Evolutionary conservation across 116 monocot genomes (phyloP).

Genomic region (Posidonia oceanica): DNA sequence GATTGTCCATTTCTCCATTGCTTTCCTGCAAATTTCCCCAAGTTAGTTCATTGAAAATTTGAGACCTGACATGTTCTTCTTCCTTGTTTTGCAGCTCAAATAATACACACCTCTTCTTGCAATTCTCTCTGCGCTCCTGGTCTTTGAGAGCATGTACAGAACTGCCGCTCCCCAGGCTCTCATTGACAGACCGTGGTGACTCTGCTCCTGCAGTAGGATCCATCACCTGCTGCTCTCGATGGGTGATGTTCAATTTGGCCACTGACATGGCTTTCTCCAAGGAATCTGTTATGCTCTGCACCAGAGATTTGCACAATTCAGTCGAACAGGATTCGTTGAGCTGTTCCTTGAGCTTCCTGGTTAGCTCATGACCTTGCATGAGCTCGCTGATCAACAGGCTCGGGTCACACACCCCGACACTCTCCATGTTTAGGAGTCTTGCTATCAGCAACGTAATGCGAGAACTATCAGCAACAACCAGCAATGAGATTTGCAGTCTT

Average conservation of each 20-base stretch:
- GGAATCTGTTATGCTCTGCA: conserved; percentile 12
- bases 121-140: conserved; percentile 22
- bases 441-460: no score
- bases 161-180: conserved; percentile 20
- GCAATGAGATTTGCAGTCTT: not conserved
- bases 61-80: not conserved
- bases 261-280: conserved; percentile 15
- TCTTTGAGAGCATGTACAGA: conserved; percentile 6
- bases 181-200: conserved; percentile 33
- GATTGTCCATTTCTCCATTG: conserved; percentile 27
- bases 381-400: conserved; percentile 19
- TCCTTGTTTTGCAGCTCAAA: not conserved
- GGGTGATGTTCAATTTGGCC: conserved; percentile 5
- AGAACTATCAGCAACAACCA: no score
- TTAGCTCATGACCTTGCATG: conserved; percentile 22
- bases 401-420: not conserved
- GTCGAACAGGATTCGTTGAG: conserved; percentile 8
- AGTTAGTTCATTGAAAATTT: not conserved
- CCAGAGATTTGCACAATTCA: conserved; percentile 8
- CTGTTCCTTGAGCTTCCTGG: conserved; percentile 19
- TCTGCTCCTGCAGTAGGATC: conserved; percentile 2
- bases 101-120: conserved; percentile 47
- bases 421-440: conserved; percentile 13
- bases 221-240: not conserved
- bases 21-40: conserved; percentile 41